A percentile compares a stretch with the other conserved stretches of the same genome.
phyloP scores from a whole-genome alignment of 139 green algal species.

The Auxenochlorella protothecoides region DNA sequence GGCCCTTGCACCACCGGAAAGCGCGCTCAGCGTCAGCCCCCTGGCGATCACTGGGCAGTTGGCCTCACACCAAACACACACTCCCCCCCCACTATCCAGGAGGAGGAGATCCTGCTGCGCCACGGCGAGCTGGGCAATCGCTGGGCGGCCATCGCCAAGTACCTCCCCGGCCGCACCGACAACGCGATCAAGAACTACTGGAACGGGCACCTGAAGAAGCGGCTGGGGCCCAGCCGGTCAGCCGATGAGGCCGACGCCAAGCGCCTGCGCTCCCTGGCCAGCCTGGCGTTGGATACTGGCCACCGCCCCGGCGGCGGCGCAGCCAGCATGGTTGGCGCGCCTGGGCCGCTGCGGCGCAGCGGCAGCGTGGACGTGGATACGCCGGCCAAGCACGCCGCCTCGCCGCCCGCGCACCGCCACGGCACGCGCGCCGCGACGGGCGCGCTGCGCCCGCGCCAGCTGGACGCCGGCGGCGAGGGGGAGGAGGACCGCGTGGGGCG shows the following conservation, averaged over 20 bases:
- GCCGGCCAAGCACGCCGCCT: too few species aligned
- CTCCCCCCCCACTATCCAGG: too few species aligned
- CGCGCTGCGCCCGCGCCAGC: conserved; percentile 7
- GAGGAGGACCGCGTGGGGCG: background rate
- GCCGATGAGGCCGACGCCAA: conserved; percentile 16
- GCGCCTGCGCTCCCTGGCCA: conserved; percentile 15
- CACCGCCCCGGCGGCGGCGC: background rate
- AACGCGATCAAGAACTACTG: conserved; percentile 86
- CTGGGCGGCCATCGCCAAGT: conserved; percentile 62
- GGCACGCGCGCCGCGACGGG: conserved; percentile 23
- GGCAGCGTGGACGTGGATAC: background rate
- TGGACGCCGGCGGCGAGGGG: conserved; percentile 4
- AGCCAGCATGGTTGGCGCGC: background rate
- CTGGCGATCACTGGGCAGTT: too few species aligned
- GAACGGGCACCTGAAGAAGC: conserved; percentile 40
- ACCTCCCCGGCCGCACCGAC: conserved; percentile 62
- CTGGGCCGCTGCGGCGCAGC: background rate
- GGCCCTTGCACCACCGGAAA: too few species aligned
- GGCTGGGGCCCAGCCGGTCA: conserved; percentile 1
- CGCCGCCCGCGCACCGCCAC: conserved; percentile 4
- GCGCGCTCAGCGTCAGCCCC: too few species aligned
- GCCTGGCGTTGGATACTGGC: conserved; percentile 4
- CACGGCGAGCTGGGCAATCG: conserved; percentile 34
- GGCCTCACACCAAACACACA: too few species aligned
- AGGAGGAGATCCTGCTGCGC: conserved; percentile 33